Conservation (phyloP, 1,139 yeast genomes). For the Pichia sp. region DNA sequence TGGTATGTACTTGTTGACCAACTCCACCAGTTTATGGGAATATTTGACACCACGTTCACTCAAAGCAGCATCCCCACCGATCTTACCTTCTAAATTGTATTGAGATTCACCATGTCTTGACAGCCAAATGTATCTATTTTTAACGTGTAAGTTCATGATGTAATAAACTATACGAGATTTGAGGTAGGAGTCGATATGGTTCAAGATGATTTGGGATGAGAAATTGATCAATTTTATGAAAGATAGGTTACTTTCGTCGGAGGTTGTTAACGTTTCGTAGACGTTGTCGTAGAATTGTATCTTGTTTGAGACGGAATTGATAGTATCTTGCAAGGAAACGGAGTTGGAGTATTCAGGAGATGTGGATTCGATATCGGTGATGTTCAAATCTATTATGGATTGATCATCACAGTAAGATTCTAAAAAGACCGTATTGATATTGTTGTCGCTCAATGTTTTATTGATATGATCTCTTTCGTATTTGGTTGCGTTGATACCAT, state of each 20-base stretch:
- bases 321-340: conserved; percentile 46
- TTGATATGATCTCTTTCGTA: conserved; percentile 68
- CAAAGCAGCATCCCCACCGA: conserved; percentile 93
- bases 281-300: conserved; percentile 70
- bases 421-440: conserved; percentile 85
- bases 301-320: conserved; percentile 67
- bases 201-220: conserved; percentile 82
- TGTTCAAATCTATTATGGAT: conserved; percentile 73
- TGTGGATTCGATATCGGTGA: conserved; percentile 31
- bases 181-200: conserved; percentile 82
- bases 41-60: conserved; percentile 86
- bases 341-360: conserved; percentile 18
- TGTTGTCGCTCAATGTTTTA: conserved; percentile 59
- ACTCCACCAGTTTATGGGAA: conserved; percentile 76
- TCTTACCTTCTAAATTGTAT: conserved; percentile 89
- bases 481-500: conserved; percentile 80
- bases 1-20: conserved; percentile 73
- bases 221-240: conserved; percentile 87
- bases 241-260: conserved; percentile 62
- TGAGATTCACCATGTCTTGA: conserved; percentile 96
- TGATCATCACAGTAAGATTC: conserved; percentile 91
- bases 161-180: conserved; percentile 94
- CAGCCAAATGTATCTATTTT: conserved; percentile 88
- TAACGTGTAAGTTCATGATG: conserved; percentile 92
- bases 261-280: conserved; percentile 69